Base-by-base conservation (phyloP, 495 filamentous ascomycete species). In the Daldinia bambusicola region DNA sequence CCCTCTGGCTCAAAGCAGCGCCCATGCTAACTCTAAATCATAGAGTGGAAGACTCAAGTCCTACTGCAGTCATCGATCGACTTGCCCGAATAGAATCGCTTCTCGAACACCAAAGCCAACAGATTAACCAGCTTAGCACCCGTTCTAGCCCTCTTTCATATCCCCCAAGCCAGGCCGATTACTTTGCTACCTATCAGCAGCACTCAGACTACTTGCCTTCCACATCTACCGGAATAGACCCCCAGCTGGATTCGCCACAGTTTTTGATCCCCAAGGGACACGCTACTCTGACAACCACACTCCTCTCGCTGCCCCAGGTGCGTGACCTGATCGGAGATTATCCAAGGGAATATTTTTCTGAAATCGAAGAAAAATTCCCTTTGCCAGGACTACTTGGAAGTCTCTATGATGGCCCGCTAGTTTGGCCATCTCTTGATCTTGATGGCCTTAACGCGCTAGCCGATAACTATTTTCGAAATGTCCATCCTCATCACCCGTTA, bases 401-500 rank as follows among this genome's bases (percentile, higher is more conserved):
- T 18, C 20, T 78, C 22, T 61, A 72, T 26, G 76, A 75, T 12
- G 64, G 66, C 13, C 59, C 71, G 2, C 37, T 69, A 30, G 66
- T 64, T 38, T 78, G 75, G 73, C 76, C 76, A 2, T 62, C 67
- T 14, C 71, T 80, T 45, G 63, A 79, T 43, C 43, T 63, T n/a
- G 55, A 66, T 26, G 67, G 48, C 12, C 57, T 77, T 55, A 69
- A 77, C 43, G 45, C 64, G 37, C 64, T 77, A 37, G 60, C 75
- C 60, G 60, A 74, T 3, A 76, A 63, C 26, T 80, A 79, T 57
- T 80, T 80, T 34, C 64, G 57, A 30, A 63, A 74, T 60, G 78
- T 75, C 41, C 78, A 80, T 45, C 76, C 77, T 30, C 70, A 80
- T 40, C 73, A 74, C 38, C 78, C 78, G 2, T 67, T 80, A 31